Conservation (phyloP, 257 asterid genomes). For the Petrea volubilis region DNA sequence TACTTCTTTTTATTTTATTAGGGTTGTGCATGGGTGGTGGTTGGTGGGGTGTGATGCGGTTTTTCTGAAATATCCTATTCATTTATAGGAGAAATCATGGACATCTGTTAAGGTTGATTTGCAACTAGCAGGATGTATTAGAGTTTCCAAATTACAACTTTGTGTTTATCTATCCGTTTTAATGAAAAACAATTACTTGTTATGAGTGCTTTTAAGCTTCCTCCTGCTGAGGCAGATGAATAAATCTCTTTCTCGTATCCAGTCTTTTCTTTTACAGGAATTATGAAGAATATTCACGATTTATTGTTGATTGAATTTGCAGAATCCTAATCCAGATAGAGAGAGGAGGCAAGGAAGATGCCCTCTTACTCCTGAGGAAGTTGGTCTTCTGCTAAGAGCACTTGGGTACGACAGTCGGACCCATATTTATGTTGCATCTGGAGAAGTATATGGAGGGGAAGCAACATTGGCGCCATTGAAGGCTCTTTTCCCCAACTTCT, state of each 20-base stretch:
- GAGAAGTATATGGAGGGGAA: conserved; percentile 97
- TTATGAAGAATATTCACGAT: conserved; percentile 22
- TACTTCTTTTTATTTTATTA: neutral
- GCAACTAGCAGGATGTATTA: conserved; percentile 9
- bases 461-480: conserved; percentile 86
- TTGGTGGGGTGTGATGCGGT: conserved; percentile 2
- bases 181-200: neutral
- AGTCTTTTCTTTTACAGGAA: neutral
- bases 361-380: conserved; percentile 98
- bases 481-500: conserved; percentile 88
- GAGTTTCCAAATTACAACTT: neutral
- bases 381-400: conserved; percentile 88
- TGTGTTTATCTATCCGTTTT: neutral
- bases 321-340: conserved; percentile 85
- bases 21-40: too few relatives aligned
- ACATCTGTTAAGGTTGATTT: neutral
- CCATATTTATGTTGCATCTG: conserved; percentile 94
- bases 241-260: neutral
- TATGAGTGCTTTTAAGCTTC: neutral
- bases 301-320: conserved; percentile 35
- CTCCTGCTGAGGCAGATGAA: conserved; percentile 4
- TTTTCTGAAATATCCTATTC: conserved; percentile 10
- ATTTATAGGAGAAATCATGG: neutral
- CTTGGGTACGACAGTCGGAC: conserved; percentile 85
- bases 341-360: conserved; percentile 96